These are phyloP conservation scores for Hypomontagnella monticulosa DNA, from an alignment of 495 filamentous ascomycete genomes.

Conservation along the genomic window DNA sequence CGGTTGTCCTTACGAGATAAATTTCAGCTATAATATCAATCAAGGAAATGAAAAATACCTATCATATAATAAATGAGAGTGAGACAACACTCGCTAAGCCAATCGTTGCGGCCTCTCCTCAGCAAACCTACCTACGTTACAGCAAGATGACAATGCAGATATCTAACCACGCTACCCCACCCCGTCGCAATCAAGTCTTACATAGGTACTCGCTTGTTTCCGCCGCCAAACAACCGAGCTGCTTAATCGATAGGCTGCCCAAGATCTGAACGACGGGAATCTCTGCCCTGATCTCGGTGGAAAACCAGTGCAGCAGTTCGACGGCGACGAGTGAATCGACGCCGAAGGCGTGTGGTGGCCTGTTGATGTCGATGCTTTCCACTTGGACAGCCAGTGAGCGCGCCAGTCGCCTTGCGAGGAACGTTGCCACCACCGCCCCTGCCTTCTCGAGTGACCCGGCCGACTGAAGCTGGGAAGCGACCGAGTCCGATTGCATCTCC, in stretches of 20 bases:
- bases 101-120: no score
- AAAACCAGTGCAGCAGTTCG: conserved; percentile 55
- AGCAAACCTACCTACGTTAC: no score
- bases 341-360: conserved; percentile 45
- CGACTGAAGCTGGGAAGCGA: conserved; percentile 4
- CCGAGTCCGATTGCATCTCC: neutral
- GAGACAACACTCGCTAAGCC: no score
- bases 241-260: conserved; percentile 12
- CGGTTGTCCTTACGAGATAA: no score
- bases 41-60: no score
- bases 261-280: conserved; percentile 48
- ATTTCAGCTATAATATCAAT: no score
- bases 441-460: no score
- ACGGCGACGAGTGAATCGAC: conserved; percentile 54
- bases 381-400: conserved; percentile 42
- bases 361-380: conserved; percentile 50
- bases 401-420: conserved; percentile 46
- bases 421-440: conserved; percentile 42
- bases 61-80: no score
- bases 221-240: conserved; percentile 15
- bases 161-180: no score
- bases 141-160: no score
- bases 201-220: conserved; percentile 18
- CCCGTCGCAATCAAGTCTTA: no score
- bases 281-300: conserved; percentile 49